Base-by-base conservation (phyloP, 495 filamentous ascomycete genomes). In the Copromyces sp. region DNA sequence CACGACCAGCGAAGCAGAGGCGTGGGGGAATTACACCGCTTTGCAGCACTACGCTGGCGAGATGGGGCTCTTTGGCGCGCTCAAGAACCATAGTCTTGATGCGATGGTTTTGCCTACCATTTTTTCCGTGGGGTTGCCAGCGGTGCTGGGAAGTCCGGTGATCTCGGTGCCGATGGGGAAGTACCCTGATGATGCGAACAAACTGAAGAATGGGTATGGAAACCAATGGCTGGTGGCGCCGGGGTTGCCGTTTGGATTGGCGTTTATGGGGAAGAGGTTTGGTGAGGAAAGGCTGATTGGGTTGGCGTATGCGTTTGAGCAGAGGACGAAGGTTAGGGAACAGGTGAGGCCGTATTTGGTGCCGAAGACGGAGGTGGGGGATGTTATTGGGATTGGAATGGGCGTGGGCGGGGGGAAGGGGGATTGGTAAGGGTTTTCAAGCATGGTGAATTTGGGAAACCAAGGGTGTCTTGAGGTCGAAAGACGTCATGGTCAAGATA, bases 281-380 rank as follows among this genome's bases (percentile, higher is more conserved):
- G 85, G 83, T 68, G 86, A 89, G 78, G 81, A 80, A 69, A 83
- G 76, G 68, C 80, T 90, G 68, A 88, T 92, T 69, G 88, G 86
- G n/a, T 84, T 87, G 79, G 89, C 89, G 39, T 91, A 89, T 81
- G 89, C 89, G 24, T 91, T 86, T 80, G 90, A 92, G 82, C 90
- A 92, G 79, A 79, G 84, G 73, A 91, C 88, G n/a, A 80, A 78
- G 79, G 81, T 84, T 5, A 75, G 87, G 68, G 74, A 82, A 68
- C 79, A 81, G 47, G 78, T 87, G 1, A 75, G 79, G 75, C 87
- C 87, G 40, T 84, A 84, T 69, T 68, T 90, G 17, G 76, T 82
- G 75, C 86, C 87, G 4, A 79, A 77, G 69, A 83, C 83, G 16
- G 82, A 86, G 75, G 74, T 90, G 70, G 77, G 47, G 9, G 82